Conservation (phyloP, 768 basidiomycete species). For the Dentipellis sp. region DNA sequence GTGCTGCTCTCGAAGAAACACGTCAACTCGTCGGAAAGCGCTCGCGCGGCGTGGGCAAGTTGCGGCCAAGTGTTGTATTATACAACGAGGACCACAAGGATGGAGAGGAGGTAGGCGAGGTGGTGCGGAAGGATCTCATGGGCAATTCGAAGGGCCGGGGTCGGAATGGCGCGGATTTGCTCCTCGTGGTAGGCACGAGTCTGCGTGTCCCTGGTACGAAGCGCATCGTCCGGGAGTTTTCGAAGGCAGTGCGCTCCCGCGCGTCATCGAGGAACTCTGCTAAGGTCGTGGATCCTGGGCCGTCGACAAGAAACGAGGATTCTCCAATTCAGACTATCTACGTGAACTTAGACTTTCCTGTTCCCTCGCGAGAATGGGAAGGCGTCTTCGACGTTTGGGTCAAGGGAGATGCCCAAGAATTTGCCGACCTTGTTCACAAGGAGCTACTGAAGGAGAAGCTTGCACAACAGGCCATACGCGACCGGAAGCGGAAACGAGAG, state of each 20-base stretch:
- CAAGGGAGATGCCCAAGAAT: constrained; percentile 78
- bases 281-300: constrained; percentile 25
- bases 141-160: constrained; percentile 54
- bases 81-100: constrained; percentile 87
- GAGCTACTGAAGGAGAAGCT: constrained; percentile 48
- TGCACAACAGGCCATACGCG: constrained; percentile 43
- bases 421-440: constrained; percentile 50
- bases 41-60: too few relatives aligned
- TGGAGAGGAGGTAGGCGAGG: constrained; percentile 79
- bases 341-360: too few relatives aligned
- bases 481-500: constrained; percentile 38
- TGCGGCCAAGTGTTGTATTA: constrained; percentile 76
- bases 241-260: too few relatives aligned
- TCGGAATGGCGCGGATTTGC: constrained; percentile 66
- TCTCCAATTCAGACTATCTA: too few relatives aligned
- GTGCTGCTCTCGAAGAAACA: too few relatives aligned
- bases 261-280: too few relatives aligned
- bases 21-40: too few relatives aligned
- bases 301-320: too few relatives aligned
- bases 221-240: too few relatives aligned
- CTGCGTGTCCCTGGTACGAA: constrained; percentile 82
- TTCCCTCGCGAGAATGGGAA: too few relatives aligned
- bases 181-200: constrained; percentile 88
- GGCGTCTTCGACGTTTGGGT: constrained; percentile 26
- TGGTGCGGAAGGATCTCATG: constrained; percentile 73